Base-by-base conservation (phyloP, 73 alveolate genomes). In the Paramecium primaurelia region DNA sequence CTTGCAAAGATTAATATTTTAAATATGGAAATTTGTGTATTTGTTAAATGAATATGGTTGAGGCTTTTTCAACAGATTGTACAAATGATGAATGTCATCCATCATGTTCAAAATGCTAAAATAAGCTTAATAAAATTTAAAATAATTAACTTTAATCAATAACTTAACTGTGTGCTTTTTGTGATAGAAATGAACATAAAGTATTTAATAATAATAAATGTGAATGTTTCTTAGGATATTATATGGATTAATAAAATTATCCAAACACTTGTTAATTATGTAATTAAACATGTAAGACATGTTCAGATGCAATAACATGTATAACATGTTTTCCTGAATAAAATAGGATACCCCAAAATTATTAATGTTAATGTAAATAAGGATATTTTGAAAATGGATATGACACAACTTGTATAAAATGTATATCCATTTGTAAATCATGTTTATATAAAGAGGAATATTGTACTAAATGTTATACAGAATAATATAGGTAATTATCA, bases 381-480 rank as follows among this genome's bases (percentile, higher is more conserved):
- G 91, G 91, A 0, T 80, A 80, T 80, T 80, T 80, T 49, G 20
- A 80, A 49, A 64, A 14, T 26, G 71, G 36, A 44, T 38, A n/a
- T 2, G 91, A 42, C 16, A 1, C 20, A 5, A 20, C 4, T 45
- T 80, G 91, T 26, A 26, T 64, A 44, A 3, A 73, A 73, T 73
- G 87, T 73, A 34, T 4, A 12, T 6, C 5, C n/a, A 9, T 38
- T n/a, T 73, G 87, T 20, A 44, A 34, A 37, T 11, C 28, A 0
- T 73, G 87, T 28, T 32, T 28, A 30, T 73, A 20, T 14, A 73
- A 32, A 14, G 59, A 34, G n/a, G 47, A 36, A 16, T 20, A 32
- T 30, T 73, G 87, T n/a, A 73, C 8, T 8, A 4, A 36, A 34
- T 73, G 87, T 28, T 37, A 73, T 16, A n/a, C 59, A 12, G 34